phyloP scores from a whole-genome alignment of 176 grass and related monocot genomes.

The Eragrostis nindensis region DNA sequence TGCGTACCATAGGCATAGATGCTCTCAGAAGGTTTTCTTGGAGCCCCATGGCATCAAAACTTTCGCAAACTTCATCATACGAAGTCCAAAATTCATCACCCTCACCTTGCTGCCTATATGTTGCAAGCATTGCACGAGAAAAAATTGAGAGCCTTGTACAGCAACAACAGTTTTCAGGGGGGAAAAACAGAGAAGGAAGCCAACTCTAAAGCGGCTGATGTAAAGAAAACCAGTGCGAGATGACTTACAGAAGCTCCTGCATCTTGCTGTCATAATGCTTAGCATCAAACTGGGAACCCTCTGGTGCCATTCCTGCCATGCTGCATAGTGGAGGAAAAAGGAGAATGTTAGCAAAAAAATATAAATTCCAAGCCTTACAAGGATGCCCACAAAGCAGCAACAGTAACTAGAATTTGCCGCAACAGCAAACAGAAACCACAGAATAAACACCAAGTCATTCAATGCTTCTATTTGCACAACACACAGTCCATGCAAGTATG shows the following conservation, averaged over 20 bases:
- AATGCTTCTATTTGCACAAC: background rate
- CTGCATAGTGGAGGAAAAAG: constrained; percentile 2
- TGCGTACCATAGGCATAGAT: constrained; percentile 79
- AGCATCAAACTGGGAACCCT: constrained; percentile 60
- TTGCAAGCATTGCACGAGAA: background rate
- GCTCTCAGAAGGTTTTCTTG: constrained; percentile 80
- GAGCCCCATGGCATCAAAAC: constrained; percentile 74
- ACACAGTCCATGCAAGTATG: background rate
- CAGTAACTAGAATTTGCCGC: background rate
- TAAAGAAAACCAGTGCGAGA: background rate
- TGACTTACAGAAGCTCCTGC: constrained; percentile 58
- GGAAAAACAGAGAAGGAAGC: background rate
- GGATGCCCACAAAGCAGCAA: background rate
- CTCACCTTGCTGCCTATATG: constrained; percentile 47
- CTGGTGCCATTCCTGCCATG: constrained; percentile 61
- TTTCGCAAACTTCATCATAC: constrained; percentile 76
- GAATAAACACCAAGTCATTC: background rate
- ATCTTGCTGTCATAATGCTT: constrained; percentile 59
- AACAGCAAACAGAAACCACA: background rate
- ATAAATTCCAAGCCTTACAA: background rate
- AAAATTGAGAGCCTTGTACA: background rate
- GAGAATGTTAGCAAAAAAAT: background rate
- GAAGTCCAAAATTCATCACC: constrained; percentile 69
- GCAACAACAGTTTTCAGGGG: background rate
- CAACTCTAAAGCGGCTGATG: background rate